phyloP scores from a whole-genome alignment of 345 rosid species.

The Aquilaria sinensis region DNA sequence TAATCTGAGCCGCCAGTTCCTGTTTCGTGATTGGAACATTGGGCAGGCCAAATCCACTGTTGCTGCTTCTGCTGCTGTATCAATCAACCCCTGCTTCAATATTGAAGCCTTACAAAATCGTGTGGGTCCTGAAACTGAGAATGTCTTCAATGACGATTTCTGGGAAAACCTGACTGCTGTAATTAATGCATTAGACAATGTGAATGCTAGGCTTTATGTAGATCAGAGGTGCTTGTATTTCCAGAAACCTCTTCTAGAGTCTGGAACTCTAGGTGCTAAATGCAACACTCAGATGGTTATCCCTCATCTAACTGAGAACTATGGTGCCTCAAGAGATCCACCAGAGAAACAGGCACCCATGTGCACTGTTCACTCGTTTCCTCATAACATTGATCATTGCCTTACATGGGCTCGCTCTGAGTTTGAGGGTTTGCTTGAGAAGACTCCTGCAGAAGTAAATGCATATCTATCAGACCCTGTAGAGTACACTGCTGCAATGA shows the following conservation, averaged over 20 bases:
- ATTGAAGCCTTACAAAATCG: conserved; percentile 95
- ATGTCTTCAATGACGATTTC: conserved; percentile 77
- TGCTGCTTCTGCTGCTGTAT: conserved; percentile 88
- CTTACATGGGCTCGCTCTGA: conserved; percentile 99
- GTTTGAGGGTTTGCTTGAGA: conserved; percentile 97
- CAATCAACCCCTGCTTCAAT: conserved; percentile 65
- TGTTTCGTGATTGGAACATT: conserved; percentile 98
- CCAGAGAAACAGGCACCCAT: conserved; percentile 99
- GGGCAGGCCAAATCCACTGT: conserved; percentile 99
- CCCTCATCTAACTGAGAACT: conserved; percentile 96
- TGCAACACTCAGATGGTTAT: conserved; percentile 99
- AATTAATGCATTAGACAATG: conserved; percentile 93
- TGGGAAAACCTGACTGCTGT: conserved; percentile 89
- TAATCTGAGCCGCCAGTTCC: conserved; percentile 97
- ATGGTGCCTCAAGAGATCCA: conserved; percentile 98
- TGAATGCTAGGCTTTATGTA: conserved; percentile 92
- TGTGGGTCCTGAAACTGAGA: conserved; percentile 91
- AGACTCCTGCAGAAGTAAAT: conserved; percentile 95
- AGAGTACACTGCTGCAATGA: conserved; percentile 66
- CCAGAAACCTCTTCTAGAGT: conserved; percentile 98
- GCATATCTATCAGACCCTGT: conserved; percentile 74
- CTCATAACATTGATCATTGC: conserved; percentile 99
- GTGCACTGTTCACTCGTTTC: conserved; percentile 99
- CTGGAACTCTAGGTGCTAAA: conserved; percentile 97
- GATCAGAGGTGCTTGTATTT: conserved; percentile 97